Base-by-base conservation (phyloP, 169 alveolate genomes). In the Sarcocystis neurona region DNA sequence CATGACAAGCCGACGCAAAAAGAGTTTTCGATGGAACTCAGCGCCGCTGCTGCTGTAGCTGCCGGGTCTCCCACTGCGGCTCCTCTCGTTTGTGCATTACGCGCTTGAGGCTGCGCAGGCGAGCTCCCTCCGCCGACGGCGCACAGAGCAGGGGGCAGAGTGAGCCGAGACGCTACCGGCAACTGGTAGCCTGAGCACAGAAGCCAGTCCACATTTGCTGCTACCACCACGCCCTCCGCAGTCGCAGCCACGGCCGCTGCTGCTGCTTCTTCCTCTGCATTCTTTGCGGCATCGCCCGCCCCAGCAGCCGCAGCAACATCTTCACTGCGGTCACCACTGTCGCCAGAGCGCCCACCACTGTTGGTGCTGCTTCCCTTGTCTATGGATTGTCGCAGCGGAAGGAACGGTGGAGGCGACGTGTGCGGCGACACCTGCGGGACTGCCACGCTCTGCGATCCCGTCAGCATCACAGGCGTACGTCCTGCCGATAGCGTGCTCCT, bases 1-100 rank as follows among this genome's bases (percentile, higher is more conserved):
- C 90, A 85, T 41, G 84, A 37, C 34, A 85, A 10, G 2, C 90
- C 90, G 8, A 68, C 84, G 50, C 90, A 85, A 41, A 85, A 85
- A 34, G 84, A 66, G 77, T 72, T 66, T 50, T 79, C 84, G 10
- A 85, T 39, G 53, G 85, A 85, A 34, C 82, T 44, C 75, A 48
- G 74, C 75, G 75, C 53, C 56, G 27, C 34, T 32, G 88, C 47
- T 2, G 66, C 8, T 79, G 56, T 20, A n/a, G 74, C 63, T 46
- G 70, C 70, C 32, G 68, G 30, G n/a, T 44, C 18, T n/a, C 70
- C 0, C 10, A 15, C 43, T 43, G 85, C 66, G 20, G 68, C 70
- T 34, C 70, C 43, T 70, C 50, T 27, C 66, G 66, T 0, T 53
- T 44, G 8, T 70, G 79, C 79, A n/a, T n/a, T n/a, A n/a, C n/a